These are phyloP conservation scores for Backusella tarrabulga DNA, from an alignment of 192 early-diverging fungal genomes.

Conservation along the genomic window DNA sequence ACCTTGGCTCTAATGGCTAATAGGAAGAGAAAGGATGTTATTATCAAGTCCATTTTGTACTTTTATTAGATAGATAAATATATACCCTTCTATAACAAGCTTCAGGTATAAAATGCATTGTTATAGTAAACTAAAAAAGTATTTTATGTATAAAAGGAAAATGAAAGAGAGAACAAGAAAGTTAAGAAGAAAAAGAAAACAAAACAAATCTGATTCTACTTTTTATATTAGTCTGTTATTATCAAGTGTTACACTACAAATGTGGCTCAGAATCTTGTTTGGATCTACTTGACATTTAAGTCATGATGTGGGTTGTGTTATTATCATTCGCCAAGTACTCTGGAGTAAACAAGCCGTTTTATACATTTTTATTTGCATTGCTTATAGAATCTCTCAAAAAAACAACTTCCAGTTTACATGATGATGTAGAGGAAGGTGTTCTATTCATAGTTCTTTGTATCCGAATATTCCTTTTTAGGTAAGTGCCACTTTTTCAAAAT, in stretches of 20 bases:
- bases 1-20: slow-evolving; percentile 15
- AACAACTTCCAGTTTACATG: background rate
- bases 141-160: background rate
- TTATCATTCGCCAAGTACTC: background rate
- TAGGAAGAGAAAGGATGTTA: background rate
- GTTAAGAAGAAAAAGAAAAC: background rate
- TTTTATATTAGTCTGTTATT: background rate
- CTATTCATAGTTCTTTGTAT: background rate
- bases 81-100: slow-evolving; percentile 20
- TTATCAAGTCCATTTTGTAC: background rate
- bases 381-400: background rate
- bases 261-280: background rate
- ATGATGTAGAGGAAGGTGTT: background rate
- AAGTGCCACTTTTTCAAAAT: background rate
- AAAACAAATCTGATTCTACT: background rate
- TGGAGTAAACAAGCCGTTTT: background rate
- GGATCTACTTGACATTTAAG: slow-evolving; percentile 4
- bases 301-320: background rate
- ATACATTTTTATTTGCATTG: background rate
- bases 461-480: background rate
- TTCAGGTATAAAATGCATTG: slow-evolving; percentile 26
- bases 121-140: background rate
- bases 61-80: background rate
- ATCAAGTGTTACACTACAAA: background rate
- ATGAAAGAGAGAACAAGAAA: background rate